Evolutionary conservation across 2,329 filamentous ascomycete species (phyloP).

Genomic region (Colletotrichum phormii): DNA sequence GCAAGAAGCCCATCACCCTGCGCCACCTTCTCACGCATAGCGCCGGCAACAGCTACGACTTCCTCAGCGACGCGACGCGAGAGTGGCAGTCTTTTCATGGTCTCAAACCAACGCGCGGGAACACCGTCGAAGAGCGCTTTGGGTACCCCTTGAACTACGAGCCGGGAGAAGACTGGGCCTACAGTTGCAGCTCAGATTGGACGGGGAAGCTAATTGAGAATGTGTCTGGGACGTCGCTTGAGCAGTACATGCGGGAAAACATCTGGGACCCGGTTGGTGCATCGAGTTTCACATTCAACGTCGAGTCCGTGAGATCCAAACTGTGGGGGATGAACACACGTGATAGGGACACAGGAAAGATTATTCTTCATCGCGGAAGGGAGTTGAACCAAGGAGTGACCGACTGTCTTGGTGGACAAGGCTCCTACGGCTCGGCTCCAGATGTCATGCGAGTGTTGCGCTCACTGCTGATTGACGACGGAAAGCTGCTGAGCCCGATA

Average conservation of each 20-base stretch:
- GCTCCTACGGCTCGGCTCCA: constrained; percentile 47
- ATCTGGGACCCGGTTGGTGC: constrained; percentile 48
- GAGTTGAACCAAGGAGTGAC: constrained; percentile 35
- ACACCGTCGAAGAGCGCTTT: constrained; percentile 55
- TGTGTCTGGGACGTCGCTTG: constrained; percentile 54
- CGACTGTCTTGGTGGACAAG: constrained; percentile 49
- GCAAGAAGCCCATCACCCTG: constrained; percentile 56
- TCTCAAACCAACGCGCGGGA: constrained; percentile 44
- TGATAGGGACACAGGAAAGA: constrained; percentile 25
- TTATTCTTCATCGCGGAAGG: constrained; percentile 18
- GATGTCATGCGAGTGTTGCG: constrained; percentile 58
- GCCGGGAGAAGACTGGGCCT: constrained; percentile 63
- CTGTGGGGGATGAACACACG: constrained; percentile 38
- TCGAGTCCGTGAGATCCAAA: background rate
- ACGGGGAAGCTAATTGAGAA: constrained; percentile 62
- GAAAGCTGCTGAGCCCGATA: constrained; percentile 54
- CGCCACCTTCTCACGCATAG: constrained; percentile 64
- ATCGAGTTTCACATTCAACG: constrained; percentile 30
- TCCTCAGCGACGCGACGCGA: constrained; percentile 47
- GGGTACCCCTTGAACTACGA: constrained; percentile 60
- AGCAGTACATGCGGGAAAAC: constrained; percentile 55
- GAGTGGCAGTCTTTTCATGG: constrained; percentile 39
- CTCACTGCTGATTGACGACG: constrained; percentile 61
- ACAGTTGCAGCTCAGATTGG: constrained; percentile 64
- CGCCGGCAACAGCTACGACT: constrained; percentile 60